phyloP scores from a whole-genome alignment of 2,329 filamentous ascomycete genomes.

The Neopestalotiopsis sp. region DNA sequence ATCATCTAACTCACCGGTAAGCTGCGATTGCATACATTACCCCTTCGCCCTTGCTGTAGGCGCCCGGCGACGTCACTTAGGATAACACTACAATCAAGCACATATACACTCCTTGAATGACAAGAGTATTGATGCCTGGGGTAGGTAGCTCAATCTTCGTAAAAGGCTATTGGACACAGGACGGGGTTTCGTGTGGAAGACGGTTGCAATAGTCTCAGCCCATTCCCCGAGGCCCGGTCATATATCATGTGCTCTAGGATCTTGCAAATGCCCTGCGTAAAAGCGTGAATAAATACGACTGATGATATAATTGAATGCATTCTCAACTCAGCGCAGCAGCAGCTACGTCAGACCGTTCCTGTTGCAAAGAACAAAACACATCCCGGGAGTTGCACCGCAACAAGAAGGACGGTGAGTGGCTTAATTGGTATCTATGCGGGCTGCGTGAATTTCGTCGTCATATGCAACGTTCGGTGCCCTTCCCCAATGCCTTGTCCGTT shows the following conservation, averaged over 20 bases:
- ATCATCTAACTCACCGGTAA: not conserved
- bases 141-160: too few species aligned
- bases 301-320: not conserved
- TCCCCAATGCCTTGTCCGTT: slow-evolving; percentile 24
- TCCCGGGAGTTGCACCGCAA: slow-evolving; percentile 24
- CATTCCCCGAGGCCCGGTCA: not conserved
- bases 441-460: slow-evolving; percentile 32
- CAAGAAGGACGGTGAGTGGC: slow-evolving; percentile 8
- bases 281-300: not conserved
- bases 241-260: not conserved
- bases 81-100: not conserved
- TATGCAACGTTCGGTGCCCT: slow-evolving; percentile 33
- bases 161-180: not conserved
- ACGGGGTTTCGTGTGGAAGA: not conserved
- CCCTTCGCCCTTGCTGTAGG: not conserved
- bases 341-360: slow-evolving; percentile 12
- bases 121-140: not conserved
- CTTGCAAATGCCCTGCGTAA: not conserved
- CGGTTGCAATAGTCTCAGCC: not conserved
- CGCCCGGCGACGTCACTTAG: not conserved
- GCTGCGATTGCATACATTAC: not conserved
- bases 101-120: not conserved
- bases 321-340: not conserved
- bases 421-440: slow-evolving; percentile 22
- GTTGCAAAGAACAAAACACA: slow-evolving; percentile 21